These are phyloP conservation scores for Phytophthora cactorum DNA, from an alignment of 352 stramenopile genomes.

Conservation along the genomic window DNA sequence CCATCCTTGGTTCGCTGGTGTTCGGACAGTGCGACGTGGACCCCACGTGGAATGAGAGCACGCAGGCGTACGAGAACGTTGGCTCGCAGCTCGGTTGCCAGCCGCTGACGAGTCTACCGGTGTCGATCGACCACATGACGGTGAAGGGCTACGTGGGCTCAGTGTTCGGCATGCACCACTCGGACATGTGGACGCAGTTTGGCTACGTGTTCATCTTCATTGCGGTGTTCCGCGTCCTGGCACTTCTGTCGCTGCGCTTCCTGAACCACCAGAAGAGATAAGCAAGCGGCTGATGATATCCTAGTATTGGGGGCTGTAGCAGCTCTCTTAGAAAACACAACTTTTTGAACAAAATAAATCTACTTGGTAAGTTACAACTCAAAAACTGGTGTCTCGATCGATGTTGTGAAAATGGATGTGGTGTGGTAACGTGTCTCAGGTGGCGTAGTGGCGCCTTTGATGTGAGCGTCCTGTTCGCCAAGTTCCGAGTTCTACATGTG, in stretches of 20 bases:
- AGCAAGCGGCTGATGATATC: background rate
- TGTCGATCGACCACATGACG: constrained; percentile 33
- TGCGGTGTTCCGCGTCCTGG: constrained; percentile 38
- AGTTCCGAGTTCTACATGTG: too few species aligned
- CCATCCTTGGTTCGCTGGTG: constrained; percentile 29
- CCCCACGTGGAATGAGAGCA: constrained; percentile 31
- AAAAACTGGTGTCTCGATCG: too few species aligned
- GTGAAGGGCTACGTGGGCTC: constrained; percentile 45
- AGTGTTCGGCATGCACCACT: constrained; percentile 33
- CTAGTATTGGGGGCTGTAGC: background rate
- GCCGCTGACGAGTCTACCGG: constrained; percentile 19
- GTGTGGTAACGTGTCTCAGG: too few species aligned
- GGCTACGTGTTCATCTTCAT: constrained; percentile 47
- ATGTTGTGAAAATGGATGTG: too few species aligned
- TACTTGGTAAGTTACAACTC: constrained; percentile 17
- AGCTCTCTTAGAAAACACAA: background rate
- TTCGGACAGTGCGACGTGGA: constrained; percentile 27
- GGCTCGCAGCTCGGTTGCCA: constrained; percentile 26
- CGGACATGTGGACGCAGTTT: constrained; percentile 19
- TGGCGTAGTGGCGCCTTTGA: too few species aligned
- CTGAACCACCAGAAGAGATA: constrained; percentile 52
- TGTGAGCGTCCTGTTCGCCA: too few species aligned
- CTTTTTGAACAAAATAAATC: constrained; percentile 16
- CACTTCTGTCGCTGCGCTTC: constrained; percentile 41
- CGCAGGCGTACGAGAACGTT: constrained; percentile 23